A percentile compares a stretch with the other conserved stretches of the same genome.
Evolutionary conservation across 306 rosid species (phyloP).

Genomic region (Cucurbita maxima): DNA sequence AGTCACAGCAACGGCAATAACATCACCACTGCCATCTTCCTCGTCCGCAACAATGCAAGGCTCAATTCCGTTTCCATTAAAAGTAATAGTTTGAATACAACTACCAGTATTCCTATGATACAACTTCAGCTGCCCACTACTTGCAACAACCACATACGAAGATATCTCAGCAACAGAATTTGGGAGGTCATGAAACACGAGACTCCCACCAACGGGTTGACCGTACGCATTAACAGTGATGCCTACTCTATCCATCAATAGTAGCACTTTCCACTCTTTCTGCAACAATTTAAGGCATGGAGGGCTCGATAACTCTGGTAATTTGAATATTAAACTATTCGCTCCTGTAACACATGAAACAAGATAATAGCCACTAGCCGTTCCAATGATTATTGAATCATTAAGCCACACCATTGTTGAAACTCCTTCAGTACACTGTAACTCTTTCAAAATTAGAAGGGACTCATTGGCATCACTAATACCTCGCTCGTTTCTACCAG

Average conservation of each 20-base stretch:
- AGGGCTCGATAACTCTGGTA: constrained; percentile 62
- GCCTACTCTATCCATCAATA: constrained; percentile 93
- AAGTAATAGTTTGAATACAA: constrained; percentile 59
- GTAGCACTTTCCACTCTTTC: constrained; percentile 72
- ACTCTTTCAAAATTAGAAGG: constrained; percentile 55
- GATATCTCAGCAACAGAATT: constrained; percentile 74
- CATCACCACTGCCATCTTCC: constrained; percentile 46
- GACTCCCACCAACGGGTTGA: constrained; percentile 83
- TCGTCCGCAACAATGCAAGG: constrained; percentile 60
- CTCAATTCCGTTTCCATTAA: constrained; percentile 63
- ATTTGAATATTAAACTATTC: constrained; percentile 56
- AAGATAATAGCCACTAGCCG: constrained; percentile 59
- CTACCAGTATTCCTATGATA: constrained; percentile 70
- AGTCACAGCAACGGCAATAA: constrained; percentile 62
- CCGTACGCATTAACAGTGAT: constrained; percentile 56
- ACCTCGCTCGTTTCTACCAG: constrained; percentile 37
- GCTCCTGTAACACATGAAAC: constrained; percentile 71
- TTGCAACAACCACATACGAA: constrained; percentile 63
- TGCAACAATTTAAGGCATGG: constrained; percentile 57
- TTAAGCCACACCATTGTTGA: constrained; percentile 74
- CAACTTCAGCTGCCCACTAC: constrained; percentile 65
- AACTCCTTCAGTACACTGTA: constrained; percentile 70
- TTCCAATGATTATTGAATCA: constrained; percentile 71
- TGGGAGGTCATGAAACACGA: constrained; percentile 50
- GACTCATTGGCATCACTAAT: constrained; percentile 24